Evolutionary conservation across 495 filamentous ascomycete species (phyloP), one percentile per base, ranked within the genome.

Genomic region (Xanthoparmelia taractica): DNA sequence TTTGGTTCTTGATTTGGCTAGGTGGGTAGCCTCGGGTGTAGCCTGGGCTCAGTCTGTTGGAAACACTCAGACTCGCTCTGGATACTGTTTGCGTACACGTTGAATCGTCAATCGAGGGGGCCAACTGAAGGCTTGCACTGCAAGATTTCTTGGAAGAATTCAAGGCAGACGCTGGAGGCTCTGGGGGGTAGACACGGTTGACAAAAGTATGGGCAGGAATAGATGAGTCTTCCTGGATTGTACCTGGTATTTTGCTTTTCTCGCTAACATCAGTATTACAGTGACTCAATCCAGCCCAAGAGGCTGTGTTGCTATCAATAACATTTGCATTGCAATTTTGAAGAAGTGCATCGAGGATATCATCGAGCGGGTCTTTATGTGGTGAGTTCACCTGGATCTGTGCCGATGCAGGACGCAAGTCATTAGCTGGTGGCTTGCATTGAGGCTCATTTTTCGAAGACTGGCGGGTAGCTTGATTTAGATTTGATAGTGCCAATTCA

Each of bases 321-420:
- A 33, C 50, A 2, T 33, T 33, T 20, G 27, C 10, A 54, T 54
- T 54, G 18, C 50, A 54, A 54, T 54, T 29, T 54, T 4, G 33
- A 23, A 52, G 48, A 54, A 54, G 50, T 20, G 50, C 29, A 5
- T 58, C 56, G 38, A 58, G 56, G 34, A 41, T 18, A 25, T 58
- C 34, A 40, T 58, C 34, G 17, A 58, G 56, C 56, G 18, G 23
- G 34, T 37, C 34, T 27, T 40, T 27, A 31, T 58, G 36, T 40
- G 56, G 56, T 25, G 56, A 33, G 27, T 10, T 33, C 6, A 33
- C 20, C 33, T 25, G 25, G 13, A 54, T 31, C 29, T 54, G 50
- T 5, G 13, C 20, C 18, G 50, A 54, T 8, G 20, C 20, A 54
- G 50, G 17, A 8, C 27, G 29, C 50, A 10, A 15, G 34, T 23